Evolutionary conservation across 2,329 filamentous ascomycete species (phyloP), one percentile per base, ranked within the genome.

Genomic region (Aspergillus sp.): DNA sequence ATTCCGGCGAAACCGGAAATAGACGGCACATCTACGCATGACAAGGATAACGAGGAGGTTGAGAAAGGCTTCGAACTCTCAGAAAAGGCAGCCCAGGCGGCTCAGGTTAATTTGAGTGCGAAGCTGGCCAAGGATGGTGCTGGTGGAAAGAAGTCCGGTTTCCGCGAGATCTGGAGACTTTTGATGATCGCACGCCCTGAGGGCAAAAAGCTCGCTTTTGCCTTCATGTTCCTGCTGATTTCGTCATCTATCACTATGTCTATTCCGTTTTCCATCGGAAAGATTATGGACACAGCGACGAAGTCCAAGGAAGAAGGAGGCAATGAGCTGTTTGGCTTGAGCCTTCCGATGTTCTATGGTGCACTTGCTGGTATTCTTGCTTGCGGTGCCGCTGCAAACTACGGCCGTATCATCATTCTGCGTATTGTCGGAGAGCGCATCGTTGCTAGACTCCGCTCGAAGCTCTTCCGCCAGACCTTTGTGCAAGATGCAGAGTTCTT

Each of bases 401-500:
- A 95, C 68, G 87, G 90, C 27, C 84, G 93, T 56, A 94, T 98
- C 59, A 85, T 97, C 49, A 84, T 97, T 46, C 79, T 98, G 19
- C 83, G 93, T 22, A 93, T 97, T 52, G 88, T 98, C 6, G 94
- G 93, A 53, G 93, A 98, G 70, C 81, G 93, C 38, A 93, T 98
- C 49, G 93, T 98, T 46, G 85, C 91, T 9, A 82, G 91, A 57
- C 77, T 98, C 47, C 83, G 93, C 51, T 91, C 90, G 13, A 86
- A 89, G 63, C 81, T 98, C 3, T 98, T 95, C 73, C 83, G 89
- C 55, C 83, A 86, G 54, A 98, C 93, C 0, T 95, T 94, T 59
- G 80, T 93, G n/a, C 93, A 98, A 67, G 93, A 98, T 67, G 93
- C 93, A 49, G 93, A 97, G 63, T 98, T 98, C 73, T 98, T 98